Base-by-base conservation (phyloP, 306 rosid genomes). In the Malus asiatica region DNA sequence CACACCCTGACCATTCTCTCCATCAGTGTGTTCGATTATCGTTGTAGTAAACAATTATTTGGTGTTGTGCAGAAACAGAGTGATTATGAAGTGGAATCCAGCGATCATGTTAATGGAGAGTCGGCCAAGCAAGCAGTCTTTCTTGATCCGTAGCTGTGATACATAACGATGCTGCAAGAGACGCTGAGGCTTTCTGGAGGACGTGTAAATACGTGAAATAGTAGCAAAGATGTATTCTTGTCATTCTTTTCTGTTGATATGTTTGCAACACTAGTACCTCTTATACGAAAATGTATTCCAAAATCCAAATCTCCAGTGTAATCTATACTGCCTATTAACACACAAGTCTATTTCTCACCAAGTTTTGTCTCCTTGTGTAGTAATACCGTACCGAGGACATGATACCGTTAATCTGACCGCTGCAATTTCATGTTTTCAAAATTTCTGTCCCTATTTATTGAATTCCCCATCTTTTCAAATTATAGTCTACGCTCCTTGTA, bases 221-320 rank as follows among this genome's bases (percentile, higher is more conserved):
- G 86, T 72, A 71, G 77, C 64, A 51, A 74, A 76, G 48, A 71
- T 82, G 84, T 84, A 79, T 79, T 84, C 88, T 79, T 86, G 68
- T 87, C 86, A 95, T 92, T 94, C 94, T 85, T 94, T 90, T 77
- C 77, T 92, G 96, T 89, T 84, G 78, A 92, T 90, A 92, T 81
- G 84, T 70, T 83, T 70, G 77, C 73, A 79, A 71, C 81, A 29
- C 84, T 85, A 88, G 82, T 85, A 86, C 73, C 77, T 63, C 42
- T 53, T 25, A 66, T 63, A 74, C 71, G 52, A 52, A 58, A 68
- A 73, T 55, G 70, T 75, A 73, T 73, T 29, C 81, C 76, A 74
- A 79, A 72, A 73, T 33, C 84, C 77, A 73, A 80, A 86, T 84
- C 59, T 53, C 70, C 77, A n/a, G 29, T 90, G 89, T 84, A 45